phyloP scores from a whole-genome alignment of 2,329 filamentous ascomycete genomes.

The Fusarium lateritium region DNA sequence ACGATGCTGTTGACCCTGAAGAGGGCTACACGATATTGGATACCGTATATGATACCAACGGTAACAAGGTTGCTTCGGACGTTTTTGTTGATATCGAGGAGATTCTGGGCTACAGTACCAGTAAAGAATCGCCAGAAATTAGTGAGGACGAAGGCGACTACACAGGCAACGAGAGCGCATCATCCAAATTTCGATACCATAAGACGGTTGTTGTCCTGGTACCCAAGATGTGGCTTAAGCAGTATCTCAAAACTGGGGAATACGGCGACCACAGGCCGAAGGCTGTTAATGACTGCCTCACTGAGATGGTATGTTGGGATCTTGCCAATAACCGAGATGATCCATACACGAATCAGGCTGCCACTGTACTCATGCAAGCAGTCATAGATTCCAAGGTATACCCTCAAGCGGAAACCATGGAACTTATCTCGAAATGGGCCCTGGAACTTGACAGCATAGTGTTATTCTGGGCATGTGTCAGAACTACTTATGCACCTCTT shows the following conservation, averaged over 20 bases:
- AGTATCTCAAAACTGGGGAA: neutral
- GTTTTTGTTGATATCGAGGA: neutral
- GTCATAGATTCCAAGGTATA: neutral
- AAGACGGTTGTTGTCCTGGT: conserved; percentile 19
- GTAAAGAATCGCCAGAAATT: neutral
- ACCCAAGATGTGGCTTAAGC: conserved; percentile 3
- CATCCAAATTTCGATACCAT: conserved; percentile 11
- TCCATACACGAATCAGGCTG: neutral
- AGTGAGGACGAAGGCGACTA: conserved; percentile 14
- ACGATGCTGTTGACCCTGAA: neutral
- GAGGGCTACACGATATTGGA: neutral
- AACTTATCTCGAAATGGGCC: conserved; percentile 19
- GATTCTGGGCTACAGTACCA: conserved; percentile 9
- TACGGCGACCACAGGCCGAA: neutral
- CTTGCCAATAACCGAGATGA: conserved; percentile 5
- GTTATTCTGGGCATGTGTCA: conserved; percentile 1
- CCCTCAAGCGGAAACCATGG: neutral
- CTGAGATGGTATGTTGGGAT: conserved; percentile 14
- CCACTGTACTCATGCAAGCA: conserved; percentile 1
- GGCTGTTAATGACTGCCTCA: neutral
- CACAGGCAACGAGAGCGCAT: conserved; percentile 11
- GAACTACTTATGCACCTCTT: neutral
- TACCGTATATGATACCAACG: conserved; percentile 1
- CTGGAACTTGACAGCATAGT: conserved; percentile 2
- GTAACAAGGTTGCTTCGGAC: neutral